These are phyloP conservation scores for Linaria vulgaris DNA, from an alignment of 257 asterid genomes.

Conservation along the genomic window DNA sequence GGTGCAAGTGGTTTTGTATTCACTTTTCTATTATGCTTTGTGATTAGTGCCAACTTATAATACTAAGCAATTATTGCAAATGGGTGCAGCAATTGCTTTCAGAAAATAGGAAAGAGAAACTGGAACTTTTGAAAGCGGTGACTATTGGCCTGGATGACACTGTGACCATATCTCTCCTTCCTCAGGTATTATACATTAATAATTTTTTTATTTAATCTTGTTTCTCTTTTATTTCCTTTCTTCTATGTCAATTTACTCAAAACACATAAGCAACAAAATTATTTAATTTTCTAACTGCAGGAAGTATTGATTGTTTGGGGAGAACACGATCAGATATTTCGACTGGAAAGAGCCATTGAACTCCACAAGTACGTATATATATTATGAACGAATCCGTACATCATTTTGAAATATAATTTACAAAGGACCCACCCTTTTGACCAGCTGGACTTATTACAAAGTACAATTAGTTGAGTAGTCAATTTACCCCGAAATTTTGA, in stretches of 20 bases:
- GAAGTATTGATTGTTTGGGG: slow-evolving; percentile 86
- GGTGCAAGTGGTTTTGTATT: too few relatives aligned
- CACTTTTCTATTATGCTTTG: too few relatives aligned
- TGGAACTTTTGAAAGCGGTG: slow-evolving; percentile 64
- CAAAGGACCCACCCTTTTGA: background rate
- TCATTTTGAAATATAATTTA: too few relatives aligned
- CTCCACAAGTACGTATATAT: slow-evolving; percentile 52
- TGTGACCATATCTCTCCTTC: slow-evolving; percentile 40
- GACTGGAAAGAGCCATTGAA: slow-evolving; percentile 54
- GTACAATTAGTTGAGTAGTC: background rate
- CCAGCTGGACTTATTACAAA: background rate
- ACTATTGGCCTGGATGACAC: slow-evolving; percentile 50
- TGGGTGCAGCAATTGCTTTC: slow-evolving; percentile 53
- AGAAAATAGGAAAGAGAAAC: slow-evolving; percentile 61
- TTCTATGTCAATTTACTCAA: background rate
- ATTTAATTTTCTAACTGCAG: too few relatives aligned
- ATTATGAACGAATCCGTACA: background rate
- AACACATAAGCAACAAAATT: too few relatives aligned
- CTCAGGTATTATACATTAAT: slow-evolving; percentile 55
- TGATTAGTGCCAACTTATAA: too few relatives aligned
- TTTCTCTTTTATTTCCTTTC: background rate
- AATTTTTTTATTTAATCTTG: background rate
- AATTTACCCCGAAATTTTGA: too few relatives aligned
- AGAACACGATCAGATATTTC: slow-evolving; percentile 65
- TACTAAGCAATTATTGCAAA: background rate